These are phyloP conservation scores for Aspergillus taichungensis DNA, from an alignment of 495 filamentous ascomycete species.

Conservation along the genomic window DNA sequence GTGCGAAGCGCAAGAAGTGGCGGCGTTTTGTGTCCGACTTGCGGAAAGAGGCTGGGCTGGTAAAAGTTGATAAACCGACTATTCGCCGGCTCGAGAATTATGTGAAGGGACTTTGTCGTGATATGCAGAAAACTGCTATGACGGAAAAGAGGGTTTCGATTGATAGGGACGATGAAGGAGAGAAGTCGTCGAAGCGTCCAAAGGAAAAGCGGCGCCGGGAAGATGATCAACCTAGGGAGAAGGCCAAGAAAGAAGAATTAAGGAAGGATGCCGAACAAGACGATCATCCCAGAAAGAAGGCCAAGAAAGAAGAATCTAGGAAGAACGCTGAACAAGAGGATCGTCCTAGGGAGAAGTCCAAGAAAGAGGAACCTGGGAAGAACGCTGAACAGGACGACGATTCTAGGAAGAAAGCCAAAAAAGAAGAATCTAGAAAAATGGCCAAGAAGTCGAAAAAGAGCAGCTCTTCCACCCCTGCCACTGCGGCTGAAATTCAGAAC, in stretches of 20 bases:
- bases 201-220: conserved; percentile 15
- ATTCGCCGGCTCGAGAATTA: neutral
- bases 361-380: too few relatives aligned
- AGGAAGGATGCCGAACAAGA: too few relatives aligned
- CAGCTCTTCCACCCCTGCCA: neutral
- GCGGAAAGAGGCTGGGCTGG: too few relatives aligned
- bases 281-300: neutral
- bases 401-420: neutral
- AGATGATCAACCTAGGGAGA: neutral
- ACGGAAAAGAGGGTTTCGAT: neutral
- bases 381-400: too few relatives aligned
- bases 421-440: neutral
- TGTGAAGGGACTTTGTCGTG: neutral
- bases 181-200: conserved; percentile 2
- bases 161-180: neutral
- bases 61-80: neutral
- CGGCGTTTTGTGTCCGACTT: too few relatives aligned
- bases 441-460: neutral
- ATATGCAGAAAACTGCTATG: conserved; percentile 21
- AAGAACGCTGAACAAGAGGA: too few relatives aligned
- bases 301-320: too few relatives aligned
- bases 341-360: neutral
- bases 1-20: too few relatives aligned
- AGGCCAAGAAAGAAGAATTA: neutral
- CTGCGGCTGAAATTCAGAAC: neutral